Evolutionary conservation across 108 stramenopile genomes (phyloP), one percentile per base, ranked within the genome.

Genomic region (Fistulifera solaris): DNA sequence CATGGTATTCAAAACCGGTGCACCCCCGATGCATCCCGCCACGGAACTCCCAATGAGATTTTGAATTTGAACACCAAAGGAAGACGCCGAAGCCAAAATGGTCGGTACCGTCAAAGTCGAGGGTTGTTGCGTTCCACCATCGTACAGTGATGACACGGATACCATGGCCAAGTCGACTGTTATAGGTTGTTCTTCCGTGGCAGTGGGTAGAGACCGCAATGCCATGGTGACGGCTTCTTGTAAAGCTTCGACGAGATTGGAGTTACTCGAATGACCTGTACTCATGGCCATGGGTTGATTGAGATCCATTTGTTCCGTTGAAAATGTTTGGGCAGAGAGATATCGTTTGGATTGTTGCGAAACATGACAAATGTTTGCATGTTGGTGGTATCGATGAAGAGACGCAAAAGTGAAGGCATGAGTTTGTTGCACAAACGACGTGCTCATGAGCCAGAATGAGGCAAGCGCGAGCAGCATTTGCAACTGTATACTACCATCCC

Each of bases 31-130:
- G 61, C 81, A 58, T 6, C 89, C 89, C 38, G 85, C 85, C 15
- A 68, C 70, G 11, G 85, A 79, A 50, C 70, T 67, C 14, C 89
- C 89, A 6, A 91, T 63, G 23, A 91, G 26, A 38, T 85, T 56
- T 28, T 76, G 54, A 44, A 87, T 73, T 0, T 41, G 52, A 15
- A 47, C 51, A 28, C 66, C 72, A 24, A 63, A 61, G 10, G 35
- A 39, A 16, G 40, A 40, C 19, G 76, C 65, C 7, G 56, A 52
- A 24, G 55, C 51, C 35, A 79, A 28, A n/a, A 85, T 46, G 18
- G 76, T 54, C 13, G 78, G 76, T 10, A 80, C 64, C 6, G 78
- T 69, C 10, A 38, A 23, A 23, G 65, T 28, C 0, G 63, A 54
- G 1, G 68, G 47, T 18, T 65, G 67, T 10, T 38, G 56, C 17